These are phyloP conservation scores for Amyloporia xantha DNA, from an alignment of 768 basidiomycete genomes.

Conservation along the genomic window DNA sequence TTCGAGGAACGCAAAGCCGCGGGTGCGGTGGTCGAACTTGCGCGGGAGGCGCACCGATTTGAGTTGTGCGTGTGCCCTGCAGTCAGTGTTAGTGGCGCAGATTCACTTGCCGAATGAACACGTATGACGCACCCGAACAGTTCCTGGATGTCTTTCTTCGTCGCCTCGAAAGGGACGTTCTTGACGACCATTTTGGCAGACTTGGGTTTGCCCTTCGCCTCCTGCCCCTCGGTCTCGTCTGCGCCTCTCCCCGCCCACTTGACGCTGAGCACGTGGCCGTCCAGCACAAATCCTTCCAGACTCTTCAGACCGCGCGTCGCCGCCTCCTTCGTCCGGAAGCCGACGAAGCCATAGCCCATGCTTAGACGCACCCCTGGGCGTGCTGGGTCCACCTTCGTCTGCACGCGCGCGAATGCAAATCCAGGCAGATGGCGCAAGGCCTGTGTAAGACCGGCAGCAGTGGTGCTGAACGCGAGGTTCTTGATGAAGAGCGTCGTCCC, in stretches of 20 bases:
- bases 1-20: slow-evolving; percentile 96
- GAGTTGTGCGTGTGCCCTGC: slow-evolving; percentile 82
- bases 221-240: slow-evolving; percentile 41
- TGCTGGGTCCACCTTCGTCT: slow-evolving; percentile 87
- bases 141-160: slow-evolving; percentile 85
- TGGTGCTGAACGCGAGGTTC: slow-evolving; percentile 92
- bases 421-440: slow-evolving; percentile 71
- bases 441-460: slow-evolving; percentile 59
- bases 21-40: slow-evolving; percentile 81
- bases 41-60: slow-evolving; percentile 92
- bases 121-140: slow-evolving; percentile 71
- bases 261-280: slow-evolving; percentile 79
- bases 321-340: slow-evolving; percentile 70
- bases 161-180: slow-evolving; percentile 96
- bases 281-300: slow-evolving; percentile 76
- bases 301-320: slow-evolving; percentile 72
- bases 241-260: slow-evolving; percentile 81
- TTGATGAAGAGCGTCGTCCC: slow-evolving; percentile 91
- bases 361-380: slow-evolving; percentile 56
- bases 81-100: no score
- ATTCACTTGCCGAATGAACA: no score
- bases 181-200: slow-evolving; percentile 97
- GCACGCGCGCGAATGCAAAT: slow-evolving; percentile 83
- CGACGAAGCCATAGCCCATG: slow-evolving; percentile 97
- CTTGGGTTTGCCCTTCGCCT: slow-evolving; percentile 35